Base-by-base conservation (phyloP, 2,329 filamentous ascomycete genomes). In the Pseudonectria buxi region DNA sequence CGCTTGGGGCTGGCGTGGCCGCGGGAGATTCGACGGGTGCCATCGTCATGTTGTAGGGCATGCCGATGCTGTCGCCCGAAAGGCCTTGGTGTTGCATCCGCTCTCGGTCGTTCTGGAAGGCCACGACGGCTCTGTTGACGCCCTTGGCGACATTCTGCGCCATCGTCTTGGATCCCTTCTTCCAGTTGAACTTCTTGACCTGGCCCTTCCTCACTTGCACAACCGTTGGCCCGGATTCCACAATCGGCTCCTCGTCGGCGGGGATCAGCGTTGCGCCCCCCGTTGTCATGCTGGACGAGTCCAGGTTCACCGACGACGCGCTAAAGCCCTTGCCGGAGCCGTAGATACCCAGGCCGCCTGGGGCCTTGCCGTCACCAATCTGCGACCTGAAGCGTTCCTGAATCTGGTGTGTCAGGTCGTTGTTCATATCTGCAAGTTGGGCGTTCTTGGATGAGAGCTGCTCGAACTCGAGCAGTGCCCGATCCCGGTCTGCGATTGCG, bases 111-210 rank as follows among this genome's bases (percentile, higher is more conserved):
- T 62, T 77, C 56, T 72, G 75, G 69, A 74, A 80, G 35, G 82
- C 83, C 32, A 81, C 83, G 40, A 95, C 94, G 6, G 89, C 89
- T 36, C 88, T 86, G 62, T 94, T 95, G 59, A 96, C 80, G 34
- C 89, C 88, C 67, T 95, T 95, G 42, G 85, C 84, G 33, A 96
- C 85, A 55, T 89, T 90, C 62, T 95, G 94, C 18, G 89, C 89
- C 51, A 96, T 82, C 37, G 86, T 89, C 63, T 94, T 90, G 26
- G 86, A 86, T 26, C 88, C 88, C 69, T 94, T 95, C 73, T 95
- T 95, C 89, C 92, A 96, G 65, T 95, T 95, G 65, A 95, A 95
- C 61, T 95, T 96, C 68, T 88, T 94, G 35, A 83, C 80, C 57
- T 95, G 88, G 22, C 85, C 88, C 65, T 95, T 96, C 51, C 88